Evolutionary conservation across 305 asterid species (phyloP).

Genomic region (Solanum aculeatissimum): DNA sequence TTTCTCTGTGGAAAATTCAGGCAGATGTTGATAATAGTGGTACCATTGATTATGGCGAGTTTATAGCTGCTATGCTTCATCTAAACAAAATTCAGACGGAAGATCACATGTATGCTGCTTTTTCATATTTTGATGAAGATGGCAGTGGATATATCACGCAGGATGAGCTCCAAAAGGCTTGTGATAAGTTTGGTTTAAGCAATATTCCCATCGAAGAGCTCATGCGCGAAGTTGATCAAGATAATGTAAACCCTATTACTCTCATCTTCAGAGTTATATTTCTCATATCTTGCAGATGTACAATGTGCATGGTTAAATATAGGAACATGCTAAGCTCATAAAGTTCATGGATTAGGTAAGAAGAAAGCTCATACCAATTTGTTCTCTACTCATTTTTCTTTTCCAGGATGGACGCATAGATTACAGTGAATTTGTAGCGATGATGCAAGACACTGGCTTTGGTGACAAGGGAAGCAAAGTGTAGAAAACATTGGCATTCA

Average conservation of each 20-base stretch:
- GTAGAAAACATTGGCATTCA: background rate
- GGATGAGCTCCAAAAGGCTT: constrained; percentile 83
- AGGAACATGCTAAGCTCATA: background rate
- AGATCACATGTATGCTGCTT: constrained; percentile 77
- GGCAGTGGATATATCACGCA: constrained; percentile 81
- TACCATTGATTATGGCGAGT: constrained; percentile 78
- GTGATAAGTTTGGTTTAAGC: constrained; percentile 56
- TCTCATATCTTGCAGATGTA: background rate
- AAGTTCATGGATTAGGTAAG: background rate
- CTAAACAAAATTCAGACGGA: constrained; percentile 71
- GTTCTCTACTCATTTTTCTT: background rate
- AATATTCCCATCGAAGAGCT: constrained; percentile 56
- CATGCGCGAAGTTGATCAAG: constrained; percentile 73
- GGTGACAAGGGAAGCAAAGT: background rate
- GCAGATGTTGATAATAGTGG: constrained; percentile 90
- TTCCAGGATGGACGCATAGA: constrained; percentile 11
- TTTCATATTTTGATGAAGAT: constrained; percentile 78
- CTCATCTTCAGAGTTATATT: background rate
- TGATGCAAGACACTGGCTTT: constrained; percentile 14
- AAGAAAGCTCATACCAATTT: background rate
- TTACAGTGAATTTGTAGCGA: constrained; percentile 8
- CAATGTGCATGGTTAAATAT: background rate
- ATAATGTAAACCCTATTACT: constrained; percentile 33
- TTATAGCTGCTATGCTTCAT: constrained; percentile 83
- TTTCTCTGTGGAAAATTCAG: constrained; percentile 22